Evolutionary conservation across 1,139 yeast species (phyloP), one percentile per base, ranked within the genome.

Genomic region (Blastobotrys aristatus): DNA sequence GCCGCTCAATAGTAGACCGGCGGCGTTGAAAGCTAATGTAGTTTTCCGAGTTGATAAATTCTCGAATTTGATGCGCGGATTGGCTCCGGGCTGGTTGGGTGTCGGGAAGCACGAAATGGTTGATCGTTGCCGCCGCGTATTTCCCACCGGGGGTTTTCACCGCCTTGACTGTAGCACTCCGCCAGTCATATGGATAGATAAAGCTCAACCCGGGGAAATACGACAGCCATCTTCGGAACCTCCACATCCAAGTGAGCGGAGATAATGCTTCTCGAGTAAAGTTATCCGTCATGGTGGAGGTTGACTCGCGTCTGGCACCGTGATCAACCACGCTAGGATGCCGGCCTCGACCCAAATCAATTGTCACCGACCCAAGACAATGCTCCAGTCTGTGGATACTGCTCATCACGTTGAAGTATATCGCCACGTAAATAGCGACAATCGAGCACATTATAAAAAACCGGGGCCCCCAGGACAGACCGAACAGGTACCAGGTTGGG

Each of bases 401-500:
- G 4, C 29, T 21, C 16, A 49, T 47, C 37, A 88, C 90, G 59
- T 83, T 85, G 53, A 79, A 64, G 65, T 87, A 88, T 47, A 89
- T 82, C 43, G 81, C 70, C 40, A 79, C 69, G 64, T 89, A 89
- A 43, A 85, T 77, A 13, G 72, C 65, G 47, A 84, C 61, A 56
- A 88, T 85, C 22, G 73, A 61, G 6, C 83, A 60, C 55, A 85
- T 74, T 45, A 88, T 76, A 49, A 76, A 62, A 59, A 79, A 83
- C 39, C 96, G 71, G 1, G 95, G 92, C 0, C 79, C 81, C 96
- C 95, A 88, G 54, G 88, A 76, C 44, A 88, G 68, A 0, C 72
- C 88, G 43, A 84, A 63, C 47, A 87, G 71, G 60, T 80, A 82
- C 94, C 94, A 86, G 11, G 75, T 63, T 0, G 95, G 95, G 2